phyloP scores from a whole-genome alignment of 116 monocot species.

The Cymodocea nodosa region DNA sequence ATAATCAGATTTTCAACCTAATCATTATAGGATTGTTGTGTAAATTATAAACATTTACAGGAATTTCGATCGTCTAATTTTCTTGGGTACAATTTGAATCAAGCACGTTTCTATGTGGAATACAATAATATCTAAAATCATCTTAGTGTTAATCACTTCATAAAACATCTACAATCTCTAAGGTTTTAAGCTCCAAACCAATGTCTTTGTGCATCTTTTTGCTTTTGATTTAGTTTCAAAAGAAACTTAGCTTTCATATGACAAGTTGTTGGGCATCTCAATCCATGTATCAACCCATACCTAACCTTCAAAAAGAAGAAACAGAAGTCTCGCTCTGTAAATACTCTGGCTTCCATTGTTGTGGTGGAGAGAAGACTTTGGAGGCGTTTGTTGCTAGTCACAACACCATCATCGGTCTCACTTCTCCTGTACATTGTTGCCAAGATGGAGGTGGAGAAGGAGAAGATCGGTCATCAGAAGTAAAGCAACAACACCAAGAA shows the following conservation, averaged over 20 bases:
- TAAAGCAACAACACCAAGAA: slow-evolving; percentile 3
- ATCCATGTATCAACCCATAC: neutral
- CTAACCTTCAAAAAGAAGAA: neutral
- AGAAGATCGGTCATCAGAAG: neutral
- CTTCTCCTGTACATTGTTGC: neutral
- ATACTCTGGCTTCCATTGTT: neutral
- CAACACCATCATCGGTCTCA: neutral
- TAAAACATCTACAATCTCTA: too few species aligned
- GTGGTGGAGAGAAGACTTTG: neutral
- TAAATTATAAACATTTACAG: too few species aligned
- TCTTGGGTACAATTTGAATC: too few species aligned
- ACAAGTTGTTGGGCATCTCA: neutral
- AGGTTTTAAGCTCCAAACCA: too few species aligned
- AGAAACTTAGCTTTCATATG: neutral
- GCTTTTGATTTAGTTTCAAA: too few species aligned
- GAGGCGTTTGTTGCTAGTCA: neutral
- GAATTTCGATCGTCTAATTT: too few species aligned
- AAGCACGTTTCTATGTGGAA: too few species aligned
- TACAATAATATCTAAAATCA: too few species aligned
- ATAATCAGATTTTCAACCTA: too few species aligned
- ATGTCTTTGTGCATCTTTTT: too few species aligned
- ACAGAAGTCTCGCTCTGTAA: neutral
- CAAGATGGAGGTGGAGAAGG: neutral
- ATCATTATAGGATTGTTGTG: too few species aligned
- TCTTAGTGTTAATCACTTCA: too few species aligned